phyloP scores from a whole-genome alignment of 2,329 filamentous ascomycete genomes.

The Coleophoma cylindrospora region DNA sequence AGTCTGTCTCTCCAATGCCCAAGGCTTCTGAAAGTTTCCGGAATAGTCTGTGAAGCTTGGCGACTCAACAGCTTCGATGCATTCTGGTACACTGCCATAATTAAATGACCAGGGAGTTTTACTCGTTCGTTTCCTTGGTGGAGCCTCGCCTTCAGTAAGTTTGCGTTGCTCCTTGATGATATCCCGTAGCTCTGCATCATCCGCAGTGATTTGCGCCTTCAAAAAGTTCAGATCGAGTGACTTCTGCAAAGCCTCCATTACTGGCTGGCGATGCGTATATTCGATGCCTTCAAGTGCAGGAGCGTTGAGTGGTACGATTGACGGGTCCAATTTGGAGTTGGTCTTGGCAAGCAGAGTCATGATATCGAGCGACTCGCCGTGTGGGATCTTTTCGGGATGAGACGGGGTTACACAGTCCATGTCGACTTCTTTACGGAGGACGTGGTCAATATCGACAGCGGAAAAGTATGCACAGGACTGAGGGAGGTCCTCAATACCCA shows the following conservation, averaged over 20 bases:
- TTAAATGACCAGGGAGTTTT: too few relatives aligned
- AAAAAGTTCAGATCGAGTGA: slow-evolving; percentile 56
- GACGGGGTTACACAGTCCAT: slow-evolving; percentile 96
- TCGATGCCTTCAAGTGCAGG: slow-evolving; percentile 56
- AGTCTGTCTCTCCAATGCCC: background rate
- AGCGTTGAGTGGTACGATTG: slow-evolving; percentile 47
- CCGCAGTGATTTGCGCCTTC: slow-evolving; percentile 74
- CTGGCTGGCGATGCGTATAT: slow-evolving; percentile 68
- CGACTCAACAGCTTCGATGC: too few relatives aligned
- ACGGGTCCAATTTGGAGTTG: slow-evolving; percentile 63
- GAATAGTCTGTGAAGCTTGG: too few relatives aligned
- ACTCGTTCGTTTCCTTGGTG: background rate
- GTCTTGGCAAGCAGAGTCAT: slow-evolving; percentile 65
- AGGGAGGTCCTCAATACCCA: slow-evolving; percentile 91
- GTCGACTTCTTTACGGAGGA: slow-evolving; percentile 95
- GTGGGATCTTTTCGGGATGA: slow-evolving; percentile 70
- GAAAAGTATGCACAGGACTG: slow-evolving; percentile 95
- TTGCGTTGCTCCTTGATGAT: slow-evolving; percentile 54
- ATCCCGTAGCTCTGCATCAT: slow-evolving; percentile 68
- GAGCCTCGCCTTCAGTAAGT: background rate
- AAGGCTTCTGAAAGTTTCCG: background rate
- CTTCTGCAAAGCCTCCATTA: slow-evolving; percentile 68
- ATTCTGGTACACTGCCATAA: too few relatives aligned
- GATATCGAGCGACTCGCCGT: slow-evolving; percentile 86
- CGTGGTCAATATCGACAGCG: slow-evolving; percentile 89